Evolutionary conservation across 2,329 filamentous ascomycete genomes (phyloP).

Genomic region (Neonectria ditissima): DNA sequence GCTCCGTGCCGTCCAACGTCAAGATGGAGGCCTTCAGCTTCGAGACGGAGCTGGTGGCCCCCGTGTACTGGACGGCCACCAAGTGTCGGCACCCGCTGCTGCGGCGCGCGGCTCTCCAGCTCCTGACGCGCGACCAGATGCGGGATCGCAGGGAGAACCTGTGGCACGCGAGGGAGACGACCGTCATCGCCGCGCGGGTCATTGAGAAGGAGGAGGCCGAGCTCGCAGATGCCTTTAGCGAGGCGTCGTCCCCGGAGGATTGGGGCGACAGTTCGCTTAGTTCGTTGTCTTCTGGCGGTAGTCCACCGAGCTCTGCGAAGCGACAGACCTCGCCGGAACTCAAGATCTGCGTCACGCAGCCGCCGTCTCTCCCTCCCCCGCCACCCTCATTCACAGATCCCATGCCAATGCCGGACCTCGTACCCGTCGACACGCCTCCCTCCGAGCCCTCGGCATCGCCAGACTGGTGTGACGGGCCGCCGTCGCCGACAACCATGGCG

Average conservation of each 20-base stretch:
- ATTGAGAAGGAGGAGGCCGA: conserved; percentile 52
- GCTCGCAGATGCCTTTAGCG: not conserved
- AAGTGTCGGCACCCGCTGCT: conserved; percentile 58
- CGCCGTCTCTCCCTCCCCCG: conserved; percentile 25
- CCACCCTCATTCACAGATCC: conserved; percentile 34
- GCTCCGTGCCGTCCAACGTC: conserved; percentile 23
- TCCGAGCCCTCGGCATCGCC: conserved; percentile 21
- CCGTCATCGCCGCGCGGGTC: conserved; percentile 49
- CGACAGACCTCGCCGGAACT: conserved; percentile 12
- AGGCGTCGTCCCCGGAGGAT: not conserved
- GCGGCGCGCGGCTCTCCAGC: conserved; percentile 52
- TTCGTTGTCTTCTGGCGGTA: not conserved
- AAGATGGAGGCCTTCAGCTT: conserved; percentile 52
- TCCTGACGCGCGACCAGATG: conserved; percentile 49
- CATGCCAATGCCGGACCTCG: conserved; percentile 16
- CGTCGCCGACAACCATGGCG: conserved; percentile 30
- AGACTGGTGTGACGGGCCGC: conserved; percentile 5
- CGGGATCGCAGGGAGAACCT: conserved; percentile 53
- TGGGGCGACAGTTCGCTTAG: not conserved
- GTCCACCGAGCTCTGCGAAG: not conserved
- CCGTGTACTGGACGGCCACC: conserved; percentile 55
- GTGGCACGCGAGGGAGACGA: conserved; percentile 51
- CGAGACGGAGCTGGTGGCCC: conserved; percentile 56
- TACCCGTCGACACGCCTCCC: not conserved
- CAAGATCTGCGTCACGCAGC: conserved; percentile 25